These are phyloP conservation scores for Debaryomycetaceae sp. DNA, from an alignment of 1,139 yeast species.

Conservation along the genomic window DNA sequence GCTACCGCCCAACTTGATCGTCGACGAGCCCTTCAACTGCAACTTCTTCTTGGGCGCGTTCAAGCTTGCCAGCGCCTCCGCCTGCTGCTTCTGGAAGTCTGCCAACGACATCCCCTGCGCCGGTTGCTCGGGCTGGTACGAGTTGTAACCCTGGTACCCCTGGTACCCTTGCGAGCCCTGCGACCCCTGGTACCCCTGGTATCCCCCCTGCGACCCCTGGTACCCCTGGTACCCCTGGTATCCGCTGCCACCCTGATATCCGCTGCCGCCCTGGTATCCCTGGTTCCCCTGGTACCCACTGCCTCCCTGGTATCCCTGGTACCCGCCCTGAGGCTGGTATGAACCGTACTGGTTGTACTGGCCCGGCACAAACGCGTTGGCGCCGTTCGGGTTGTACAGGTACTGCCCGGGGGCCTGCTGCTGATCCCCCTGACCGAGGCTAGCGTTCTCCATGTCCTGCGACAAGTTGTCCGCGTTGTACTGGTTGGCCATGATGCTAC, in stretches of 20 bases:
- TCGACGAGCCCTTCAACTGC: slow-evolving; percentile 62
- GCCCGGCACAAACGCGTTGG: slow-evolving; percentile 42
- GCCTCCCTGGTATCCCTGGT: slow-evolving; percentile 18
- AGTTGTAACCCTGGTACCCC: slow-evolving; percentile 23
- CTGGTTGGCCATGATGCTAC: slow-evolving; percentile 39
- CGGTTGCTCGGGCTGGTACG: slow-evolving; percentile 22
- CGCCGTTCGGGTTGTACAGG: slow-evolving; percentile 35
- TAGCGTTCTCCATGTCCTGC: slow-evolving; percentile 50
- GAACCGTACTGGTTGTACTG: slow-evolving; percentile 24
- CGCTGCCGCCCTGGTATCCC: slow-evolving; percentile 24
- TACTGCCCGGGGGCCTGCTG: slow-evolving; percentile 11
- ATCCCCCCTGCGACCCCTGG: slow-evolving; percentile 15
- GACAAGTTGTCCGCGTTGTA: slow-evolving; percentile 51
- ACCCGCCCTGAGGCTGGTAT: slow-evolving; percentile 16
- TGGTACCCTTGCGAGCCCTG: slow-evolving; percentile 18
- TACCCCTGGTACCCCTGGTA: slow-evolving; percentile 17
- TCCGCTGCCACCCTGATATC: slow-evolving; percentile 13
- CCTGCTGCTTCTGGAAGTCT: slow-evolving; percentile 75
- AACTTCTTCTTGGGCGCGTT: slow-evolving; percentile 59
- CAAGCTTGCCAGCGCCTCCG: slow-evolving; percentile 33
- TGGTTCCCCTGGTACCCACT: slow-evolving; percentile 17
- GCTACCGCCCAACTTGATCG: slow-evolving; percentile 60
- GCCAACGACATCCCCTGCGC: slow-evolving; percentile 79
- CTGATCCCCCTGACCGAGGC: slow-evolving; percentile 21
- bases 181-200: slow-evolving; percentile 21